These are phyloP conservation scores for Candida vartiovaarae DNA, from an alignment of 805 yeast genomes.

Conservation along the genomic window DNA sequence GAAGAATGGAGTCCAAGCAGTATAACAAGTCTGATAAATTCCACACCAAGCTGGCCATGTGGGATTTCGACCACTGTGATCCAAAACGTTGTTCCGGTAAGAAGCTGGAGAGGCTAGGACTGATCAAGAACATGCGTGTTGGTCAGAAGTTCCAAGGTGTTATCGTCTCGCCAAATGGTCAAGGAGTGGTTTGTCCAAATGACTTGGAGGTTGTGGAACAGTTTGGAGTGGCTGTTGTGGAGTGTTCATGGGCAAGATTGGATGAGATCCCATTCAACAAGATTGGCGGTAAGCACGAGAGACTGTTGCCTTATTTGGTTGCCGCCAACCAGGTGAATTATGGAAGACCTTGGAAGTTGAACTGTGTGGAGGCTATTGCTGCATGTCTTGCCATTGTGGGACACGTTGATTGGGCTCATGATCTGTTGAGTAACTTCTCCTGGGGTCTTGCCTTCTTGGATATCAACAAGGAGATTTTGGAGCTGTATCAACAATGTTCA, in stretches of 20 bases:
- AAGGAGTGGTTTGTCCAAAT: constrained; percentile 81
- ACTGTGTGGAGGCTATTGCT: constrained; percentile 96
- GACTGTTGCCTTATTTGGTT: constrained; percentile 83
- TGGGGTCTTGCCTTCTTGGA: constrained; percentile 91
- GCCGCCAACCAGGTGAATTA: constrained; percentile 98
- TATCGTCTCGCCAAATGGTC: constrained; percentile 91
- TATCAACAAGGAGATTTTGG: constrained; percentile 72
- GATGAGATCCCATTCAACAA: constrained; percentile 93
- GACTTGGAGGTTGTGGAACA: constrained; percentile 72
- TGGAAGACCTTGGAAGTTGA: constrained; percentile 91
- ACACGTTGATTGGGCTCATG: constrained; percentile 79
- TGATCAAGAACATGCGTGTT: constrained; percentile 70
- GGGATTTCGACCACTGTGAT: constrained; percentile 99
- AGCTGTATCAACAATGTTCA: constrained; percentile 69
- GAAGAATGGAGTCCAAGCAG: constrained; percentile 31
- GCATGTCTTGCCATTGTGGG: constrained; percentile 96
- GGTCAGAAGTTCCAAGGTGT: constrained; percentile 92
- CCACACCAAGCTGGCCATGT: constrained; percentile 90
- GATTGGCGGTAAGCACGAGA: constrained; percentile 85
- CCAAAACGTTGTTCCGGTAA: constrained; percentile 97
- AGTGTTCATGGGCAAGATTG: constrained; percentile 97
- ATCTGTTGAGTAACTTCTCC: constrained; percentile 69
- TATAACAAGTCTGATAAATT: constrained; percentile 32
- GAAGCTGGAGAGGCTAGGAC: constrained; percentile 81
- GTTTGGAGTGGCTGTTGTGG: constrained; percentile 94